Percentiles rank a stretch among this genome's conserved stretches.
phyloP scores from a whole-genome alignment of 1,284 basidiomycete species.

The Boletus semigastroideus region DNA sequence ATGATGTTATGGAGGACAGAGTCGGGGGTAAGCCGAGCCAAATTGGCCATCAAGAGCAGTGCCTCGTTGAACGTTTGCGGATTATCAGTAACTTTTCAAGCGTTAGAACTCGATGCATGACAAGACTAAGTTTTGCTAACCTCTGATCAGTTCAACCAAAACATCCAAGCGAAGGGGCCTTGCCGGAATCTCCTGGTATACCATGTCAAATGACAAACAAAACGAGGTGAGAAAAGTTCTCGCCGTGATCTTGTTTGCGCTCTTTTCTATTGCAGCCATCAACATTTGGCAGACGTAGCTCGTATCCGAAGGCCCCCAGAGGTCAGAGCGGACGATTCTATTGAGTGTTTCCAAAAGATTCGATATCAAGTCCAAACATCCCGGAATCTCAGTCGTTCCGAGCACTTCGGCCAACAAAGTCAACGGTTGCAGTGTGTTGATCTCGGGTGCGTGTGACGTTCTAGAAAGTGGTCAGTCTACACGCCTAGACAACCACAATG shows the following conservation, averaged over 20 bases:
- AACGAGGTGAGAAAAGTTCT: constrained; percentile 15
- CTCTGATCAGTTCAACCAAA: constrained; percentile 83
- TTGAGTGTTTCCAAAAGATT: constrained; percentile 75
- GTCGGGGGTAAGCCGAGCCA: constrained; percentile 86
- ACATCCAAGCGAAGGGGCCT: constrained; percentile 71
- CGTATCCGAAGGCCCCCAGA: constrained; percentile 55
- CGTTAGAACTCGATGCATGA: constrained; percentile 2
- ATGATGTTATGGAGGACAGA: constrained; percentile 94
- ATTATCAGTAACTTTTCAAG: constrained; percentile 71
- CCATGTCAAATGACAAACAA: constrained; percentile 7
- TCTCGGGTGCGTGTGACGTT: constrained; percentile 24
- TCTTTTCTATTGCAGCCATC: constrained; percentile 77
- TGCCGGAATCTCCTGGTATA: constrained; percentile 44
- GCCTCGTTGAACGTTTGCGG: constrained; percentile 96
- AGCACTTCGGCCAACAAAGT: constrained; percentile 74
- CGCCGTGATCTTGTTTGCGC: constrained; percentile 63
- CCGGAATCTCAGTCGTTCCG: constrained; percentile 59
- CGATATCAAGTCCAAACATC: constrained; percentile 71
- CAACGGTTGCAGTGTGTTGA: constrained; percentile 45
- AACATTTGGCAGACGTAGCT: constrained; percentile 86
- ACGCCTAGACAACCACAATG: neutral
- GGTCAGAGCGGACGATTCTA: constrained; percentile 52
- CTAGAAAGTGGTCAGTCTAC: constrained; percentile 14
- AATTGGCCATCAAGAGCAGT: constrained; percentile 82
- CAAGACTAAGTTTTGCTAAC: constrained; percentile 41